Percentiles rank a stretch among this genome's conserved stretches.
Conservation (phyloP, 441 rosid genomes). For the Metrosideros polymorpha region DNA sequence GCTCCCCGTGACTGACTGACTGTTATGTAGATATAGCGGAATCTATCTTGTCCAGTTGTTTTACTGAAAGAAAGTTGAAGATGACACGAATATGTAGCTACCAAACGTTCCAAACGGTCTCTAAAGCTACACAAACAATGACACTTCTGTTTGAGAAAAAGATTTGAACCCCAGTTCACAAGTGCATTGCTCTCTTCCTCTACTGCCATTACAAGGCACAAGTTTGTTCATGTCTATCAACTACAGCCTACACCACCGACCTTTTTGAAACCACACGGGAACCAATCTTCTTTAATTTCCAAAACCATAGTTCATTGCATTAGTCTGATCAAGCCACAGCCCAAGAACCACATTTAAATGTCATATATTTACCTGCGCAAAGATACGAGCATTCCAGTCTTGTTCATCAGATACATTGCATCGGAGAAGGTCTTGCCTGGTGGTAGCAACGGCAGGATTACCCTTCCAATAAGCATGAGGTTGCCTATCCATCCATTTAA, state of each 20-base stretch:
- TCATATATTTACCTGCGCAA: background rate
- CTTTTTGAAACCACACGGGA: background rate
- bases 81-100: background rate
- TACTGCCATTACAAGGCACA: background rate
- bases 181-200: background rate
- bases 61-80: background rate
- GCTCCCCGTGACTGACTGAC: background rate
- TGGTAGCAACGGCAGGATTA: conserved; percentile 6
- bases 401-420: conserved; percentile 5
- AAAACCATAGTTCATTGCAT: background rate
- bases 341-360: background rate
- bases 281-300: background rate
- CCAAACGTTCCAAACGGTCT: background rate
- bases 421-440: conserved; percentile 8
- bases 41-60: background rate
- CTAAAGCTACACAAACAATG: background rate
- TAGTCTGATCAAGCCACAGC: background rate
- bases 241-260: background rate
- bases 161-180: background rate
- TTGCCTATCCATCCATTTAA: conserved; percentile 2
- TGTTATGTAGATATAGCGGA: background rate
- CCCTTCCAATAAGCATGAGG: conserved; percentile 15
- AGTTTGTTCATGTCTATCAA: background rate
- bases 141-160: background rate
- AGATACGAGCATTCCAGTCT: conserved; percentile 15